Evolutionary conservation across 495 filamentous ascomycete species (phyloP).

Genomic region (Talaromyces stipitatus): DNA sequence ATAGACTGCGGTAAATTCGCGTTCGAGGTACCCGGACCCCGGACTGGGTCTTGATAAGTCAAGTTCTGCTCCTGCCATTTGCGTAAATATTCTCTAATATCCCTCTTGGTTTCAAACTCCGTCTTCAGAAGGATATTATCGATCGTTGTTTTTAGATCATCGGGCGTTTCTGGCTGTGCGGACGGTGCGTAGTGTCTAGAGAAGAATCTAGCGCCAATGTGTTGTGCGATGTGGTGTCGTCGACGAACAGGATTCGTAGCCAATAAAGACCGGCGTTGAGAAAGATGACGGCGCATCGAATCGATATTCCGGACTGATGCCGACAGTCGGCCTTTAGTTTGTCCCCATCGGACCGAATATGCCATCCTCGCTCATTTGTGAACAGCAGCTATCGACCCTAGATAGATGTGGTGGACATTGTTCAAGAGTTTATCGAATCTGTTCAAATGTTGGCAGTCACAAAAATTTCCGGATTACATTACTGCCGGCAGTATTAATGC

Average conservation of each 20-base stretch:
- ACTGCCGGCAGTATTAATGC: not conserved
- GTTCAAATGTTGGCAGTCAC: not conserved
- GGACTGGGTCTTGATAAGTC: slow-evolving; percentile 28
- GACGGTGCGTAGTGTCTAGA: not conserved
- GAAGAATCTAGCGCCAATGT: not conserved
- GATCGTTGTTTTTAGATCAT: slow-evolving; percentile 5
- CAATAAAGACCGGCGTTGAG: not conserved
- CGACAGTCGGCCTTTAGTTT: not conserved
- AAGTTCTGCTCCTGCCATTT: slow-evolving; percentile 41
- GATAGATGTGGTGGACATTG: not conserved
- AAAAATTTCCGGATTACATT: not conserved
- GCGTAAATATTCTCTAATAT: slow-evolving; percentile 44
- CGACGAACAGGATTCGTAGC: not conserved
- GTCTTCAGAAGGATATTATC: slow-evolving; percentile 22
- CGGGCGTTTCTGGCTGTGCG: not conserved
- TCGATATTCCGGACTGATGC: not conserved
- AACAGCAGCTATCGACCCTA: not conserved
- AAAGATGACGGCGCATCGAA: not conserved
- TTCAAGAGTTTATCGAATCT: not conserved
- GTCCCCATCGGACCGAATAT: slow-evolving; percentile 1
- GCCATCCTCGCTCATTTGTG: not conserved
- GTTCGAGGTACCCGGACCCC: slow-evolving; percentile 14
- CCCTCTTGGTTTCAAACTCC: slow-evolving; percentile 28
- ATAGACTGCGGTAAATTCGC: not conserved
- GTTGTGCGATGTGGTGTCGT: not conserved